Percentiles rank a stretch among this genome's conserved stretches.
These are phyloP conservation scores for Globisporangium takayamanum DNA, from an alignment of 352 stramenopile genomes.

Conservation along the genomic window DNA sequence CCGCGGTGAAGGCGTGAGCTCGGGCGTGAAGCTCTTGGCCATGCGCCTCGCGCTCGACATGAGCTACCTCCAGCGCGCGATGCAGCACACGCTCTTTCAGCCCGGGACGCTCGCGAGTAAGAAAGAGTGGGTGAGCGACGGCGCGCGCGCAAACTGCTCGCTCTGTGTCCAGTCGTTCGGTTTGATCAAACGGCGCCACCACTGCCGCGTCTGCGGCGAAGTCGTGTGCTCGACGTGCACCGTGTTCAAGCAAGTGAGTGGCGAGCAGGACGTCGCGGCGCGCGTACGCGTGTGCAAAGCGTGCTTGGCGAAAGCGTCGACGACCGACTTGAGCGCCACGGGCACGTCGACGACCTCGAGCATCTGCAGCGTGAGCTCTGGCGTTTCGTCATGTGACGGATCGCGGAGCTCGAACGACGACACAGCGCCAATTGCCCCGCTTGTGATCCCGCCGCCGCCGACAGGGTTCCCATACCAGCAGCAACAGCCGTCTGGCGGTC, in stretches of 20 bases:
- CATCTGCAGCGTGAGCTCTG: conserved; percentile 36
- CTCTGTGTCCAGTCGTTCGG: conserved; percentile 73
- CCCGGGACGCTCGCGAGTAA: conserved; percentile 49
- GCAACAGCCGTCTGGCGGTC: neutral
- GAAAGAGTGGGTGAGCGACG: conserved; percentile 79
- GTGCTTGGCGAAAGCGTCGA: conserved; percentile 61
- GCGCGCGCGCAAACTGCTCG: conserved; percentile 70
- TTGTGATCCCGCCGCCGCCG: neutral
- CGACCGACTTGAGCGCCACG: conserved; percentile 9
- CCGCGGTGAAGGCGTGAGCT: conserved; percentile 59
- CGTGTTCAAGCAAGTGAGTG: conserved; percentile 68
- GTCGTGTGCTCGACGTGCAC: conserved; percentile 81
- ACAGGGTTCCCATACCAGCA: conserved; percentile 2
- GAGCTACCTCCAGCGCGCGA: conserved; percentile 41
- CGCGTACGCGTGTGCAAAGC: conserved; percentile 80
- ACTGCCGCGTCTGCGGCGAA: conserved; percentile 83
- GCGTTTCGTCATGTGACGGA: conserved; percentile 36
- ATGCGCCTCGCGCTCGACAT: conserved; percentile 58
- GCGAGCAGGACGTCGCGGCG: conserved; percentile 30
- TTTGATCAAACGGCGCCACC: conserved; percentile 79
- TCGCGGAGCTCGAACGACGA: conserved; percentile 23
- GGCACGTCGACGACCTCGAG: conserved; percentile 16
- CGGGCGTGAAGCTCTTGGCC: conserved; percentile 59
- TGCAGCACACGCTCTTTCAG: conserved; percentile 72
- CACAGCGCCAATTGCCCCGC: conserved; percentile 6